Percentiles rank a stretch among this genome's conserved stretches.
Conservation (phyloP, 441 rosid species). For the Monsonia emarginata region DNA sequence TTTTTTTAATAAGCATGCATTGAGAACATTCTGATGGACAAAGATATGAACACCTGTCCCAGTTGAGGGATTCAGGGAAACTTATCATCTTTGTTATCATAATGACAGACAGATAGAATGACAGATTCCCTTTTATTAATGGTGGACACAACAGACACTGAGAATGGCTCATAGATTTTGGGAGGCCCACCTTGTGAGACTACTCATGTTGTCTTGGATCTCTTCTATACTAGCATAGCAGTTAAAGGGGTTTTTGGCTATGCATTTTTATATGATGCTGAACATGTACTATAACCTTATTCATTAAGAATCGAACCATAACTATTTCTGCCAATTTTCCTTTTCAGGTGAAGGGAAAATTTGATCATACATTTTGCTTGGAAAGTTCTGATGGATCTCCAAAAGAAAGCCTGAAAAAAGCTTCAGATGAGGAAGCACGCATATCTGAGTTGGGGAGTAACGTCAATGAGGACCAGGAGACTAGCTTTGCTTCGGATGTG, state of each 20-base stretch:
- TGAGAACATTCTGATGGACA: background rate
- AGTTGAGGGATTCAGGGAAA: background rate
- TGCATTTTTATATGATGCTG: constrained; percentile 4
- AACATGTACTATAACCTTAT: background rate
- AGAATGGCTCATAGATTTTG: background rate
- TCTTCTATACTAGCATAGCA: background rate
- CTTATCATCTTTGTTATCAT: background rate
- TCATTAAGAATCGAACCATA: constrained; percentile 10
- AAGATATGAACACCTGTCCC: background rate
- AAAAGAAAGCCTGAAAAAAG: constrained; percentile 37
- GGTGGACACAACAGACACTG: no score
- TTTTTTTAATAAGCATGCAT: no score
- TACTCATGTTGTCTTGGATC: background rate
- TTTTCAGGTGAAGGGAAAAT: constrained; percentile 47
- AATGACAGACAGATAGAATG: background rate
- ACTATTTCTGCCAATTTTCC: constrained; percentile 4
- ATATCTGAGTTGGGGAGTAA: constrained; percentile 28
- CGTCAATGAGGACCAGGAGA: constrained; percentile 30
- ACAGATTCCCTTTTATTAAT: background rate
- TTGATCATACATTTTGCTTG: constrained; percentile 27
- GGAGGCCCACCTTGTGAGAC: background rate
- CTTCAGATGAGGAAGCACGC: constrained; percentile 46
- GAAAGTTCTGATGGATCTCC: constrained; percentile 29
- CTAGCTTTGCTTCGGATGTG: constrained; percentile 26
- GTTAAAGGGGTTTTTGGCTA: background rate